phyloP scores from a whole-genome alignment of 192 early-diverging fungal genomes.

The Backusella australiensis region DNA sequence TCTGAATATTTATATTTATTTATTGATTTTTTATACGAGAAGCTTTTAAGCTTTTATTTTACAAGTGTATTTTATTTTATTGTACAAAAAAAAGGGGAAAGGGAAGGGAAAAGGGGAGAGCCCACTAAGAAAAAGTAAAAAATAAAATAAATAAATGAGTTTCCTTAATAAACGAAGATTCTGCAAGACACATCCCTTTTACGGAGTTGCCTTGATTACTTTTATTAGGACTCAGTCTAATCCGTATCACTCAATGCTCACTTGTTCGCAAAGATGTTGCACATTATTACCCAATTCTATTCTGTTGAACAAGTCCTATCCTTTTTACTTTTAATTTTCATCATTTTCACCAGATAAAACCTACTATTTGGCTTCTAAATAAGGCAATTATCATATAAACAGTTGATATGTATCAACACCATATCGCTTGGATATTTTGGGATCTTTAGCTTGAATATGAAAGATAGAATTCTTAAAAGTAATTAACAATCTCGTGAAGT shows the following conservation, averaged over 20 bases:
- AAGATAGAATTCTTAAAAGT: neutral
- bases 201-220: conserved; percentile 2
- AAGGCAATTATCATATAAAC: neutral
- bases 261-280: neutral
- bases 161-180: conserved; percentile 2
- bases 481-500: neutral
- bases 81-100: neutral
- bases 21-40: neutral
- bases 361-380: neutral
- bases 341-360: neutral
- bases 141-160: conserved; percentile 7
- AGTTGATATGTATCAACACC: neutral
- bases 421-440: neutral
- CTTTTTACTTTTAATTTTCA: neutral
- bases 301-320: neutral
- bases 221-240: neutral
- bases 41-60: neutral
- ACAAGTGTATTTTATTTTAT: neutral
- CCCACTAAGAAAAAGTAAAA: neutral
- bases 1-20: neutral
- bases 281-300: neutral
- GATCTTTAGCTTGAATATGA: neutral
- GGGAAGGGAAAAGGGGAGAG: neutral
- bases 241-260: neutral
- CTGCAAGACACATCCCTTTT: conserved; percentile 8